Conservation (phyloP, 2,329 filamentous ascomycete species). For the Colletotrichum sp. region DNA sequence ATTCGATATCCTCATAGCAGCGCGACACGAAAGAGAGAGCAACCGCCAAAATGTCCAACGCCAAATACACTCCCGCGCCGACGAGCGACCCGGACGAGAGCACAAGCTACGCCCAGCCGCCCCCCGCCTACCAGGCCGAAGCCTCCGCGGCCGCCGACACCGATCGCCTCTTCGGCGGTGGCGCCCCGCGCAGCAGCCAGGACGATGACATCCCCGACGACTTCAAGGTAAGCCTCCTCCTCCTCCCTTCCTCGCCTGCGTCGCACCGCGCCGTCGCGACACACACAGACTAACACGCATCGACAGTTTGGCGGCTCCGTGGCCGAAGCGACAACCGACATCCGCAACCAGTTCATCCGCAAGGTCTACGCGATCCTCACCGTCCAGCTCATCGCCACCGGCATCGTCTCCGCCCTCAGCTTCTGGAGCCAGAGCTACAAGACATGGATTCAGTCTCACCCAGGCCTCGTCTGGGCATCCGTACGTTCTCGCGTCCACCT, state of each 20-base stretch:
- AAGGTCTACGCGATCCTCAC: conserved; percentile 99
- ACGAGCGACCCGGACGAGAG: conserved; percentile 87
- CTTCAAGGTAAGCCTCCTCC: conserved; percentile 73
- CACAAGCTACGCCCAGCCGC: conserved; percentile 72
- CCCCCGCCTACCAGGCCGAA: conserved; percentile 75
- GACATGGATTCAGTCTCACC: conserved; percentile 83
- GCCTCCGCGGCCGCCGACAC: conserved; percentile 55
- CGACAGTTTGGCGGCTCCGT: conserved; percentile 87
- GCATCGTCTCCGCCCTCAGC: conserved; percentile 78
- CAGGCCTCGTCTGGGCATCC: conserved; percentile 85
- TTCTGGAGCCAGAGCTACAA: conserved; percentile 86
- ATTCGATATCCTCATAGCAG: neutral
- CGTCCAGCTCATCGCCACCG: conserved; percentile 88
- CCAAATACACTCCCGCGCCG: conserved; percentile 84
- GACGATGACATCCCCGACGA: conserved; percentile 90
- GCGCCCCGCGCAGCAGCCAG: conserved; percentile 76
- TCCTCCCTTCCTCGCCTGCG: neutral
- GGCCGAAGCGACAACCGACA: conserved; percentile 91
- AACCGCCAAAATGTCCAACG: conserved; percentile 64
- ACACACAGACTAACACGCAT: neutral
- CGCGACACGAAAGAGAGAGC: neutral
- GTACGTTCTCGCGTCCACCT: conserved; percentile 44
- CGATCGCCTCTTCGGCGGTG: conserved; percentile 65
- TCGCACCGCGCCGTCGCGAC: neutral
- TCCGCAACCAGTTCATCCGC: conserved; percentile 94